Evolutionary conservation across 331 rosid genomes (phyloP).

Genomic region (Quercus phellos): DNA sequence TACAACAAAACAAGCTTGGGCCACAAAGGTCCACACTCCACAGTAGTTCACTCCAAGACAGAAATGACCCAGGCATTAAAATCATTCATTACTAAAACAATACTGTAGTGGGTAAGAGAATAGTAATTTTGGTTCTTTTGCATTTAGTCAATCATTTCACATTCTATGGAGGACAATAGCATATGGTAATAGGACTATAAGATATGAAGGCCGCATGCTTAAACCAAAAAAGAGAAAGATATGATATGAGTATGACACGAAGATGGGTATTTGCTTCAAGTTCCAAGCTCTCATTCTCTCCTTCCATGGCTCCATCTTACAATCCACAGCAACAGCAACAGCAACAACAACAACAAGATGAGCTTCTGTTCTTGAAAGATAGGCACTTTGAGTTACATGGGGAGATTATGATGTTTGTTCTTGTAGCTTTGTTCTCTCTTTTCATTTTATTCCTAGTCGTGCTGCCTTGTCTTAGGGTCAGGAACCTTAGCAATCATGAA

Average conservation of each 20-base stretch:
- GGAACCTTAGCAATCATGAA: slow-evolving; percentile 1
- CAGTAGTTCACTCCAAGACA: not conserved
- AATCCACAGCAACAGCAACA: slow-evolving; percentile 25
- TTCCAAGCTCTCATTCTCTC: not conserved
- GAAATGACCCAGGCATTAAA: not conserved
- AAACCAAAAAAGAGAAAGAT: not conserved
- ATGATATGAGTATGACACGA: not conserved
- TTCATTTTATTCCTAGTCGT: slow-evolving; percentile 29
- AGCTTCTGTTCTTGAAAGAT: slow-evolving; percentile 33
- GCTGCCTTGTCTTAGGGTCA: slow-evolving; percentile 30
- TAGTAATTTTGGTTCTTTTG: not conserved
- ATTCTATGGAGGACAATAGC: not conserved
- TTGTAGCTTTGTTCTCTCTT: slow-evolving; percentile 32
- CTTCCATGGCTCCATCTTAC: slow-evolving; percentile 25
- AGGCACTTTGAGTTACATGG: slow-evolving; percentile 49
- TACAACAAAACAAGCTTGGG: not conserved
- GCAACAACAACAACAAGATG: slow-evolving; percentile 27
- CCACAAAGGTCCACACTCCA: not conserved
- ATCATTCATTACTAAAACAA: no score
- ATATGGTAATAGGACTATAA: no score
- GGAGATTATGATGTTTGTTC: slow-evolving; percentile 31
- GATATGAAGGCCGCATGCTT: not conserved
- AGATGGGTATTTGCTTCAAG: not conserved
- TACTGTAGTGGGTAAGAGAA: not conserved
- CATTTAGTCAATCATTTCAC: not conserved